Base-by-base conservation (phyloP, 129 eudicot species). In the Centrapalus pauciflorus region DNA sequence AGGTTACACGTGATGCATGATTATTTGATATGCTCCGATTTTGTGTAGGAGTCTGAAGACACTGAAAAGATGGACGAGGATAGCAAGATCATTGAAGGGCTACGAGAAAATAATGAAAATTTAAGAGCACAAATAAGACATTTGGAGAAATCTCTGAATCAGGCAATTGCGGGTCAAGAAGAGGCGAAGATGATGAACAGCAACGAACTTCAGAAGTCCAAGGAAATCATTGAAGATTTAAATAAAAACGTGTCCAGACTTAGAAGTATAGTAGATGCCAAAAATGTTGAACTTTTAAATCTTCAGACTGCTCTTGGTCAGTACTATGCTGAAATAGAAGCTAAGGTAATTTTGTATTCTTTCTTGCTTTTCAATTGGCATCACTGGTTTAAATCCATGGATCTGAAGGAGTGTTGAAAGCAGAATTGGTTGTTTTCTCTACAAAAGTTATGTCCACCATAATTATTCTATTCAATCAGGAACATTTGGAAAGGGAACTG, bases 281-380 rank as follows among this genome's bases (percentile, higher is more conserved):
- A 93, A 83, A 93, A 93, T 69, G 82, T 80, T 25, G 99, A 93
- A 77, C 82, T 89, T 77, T 61, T 84, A 41, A 93, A 89, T 77
- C 88, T 93, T 62, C 99, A 93, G 80, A 93, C 99, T 82, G 99
- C 99, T 16, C 95, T 93, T 51, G 99, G 99, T 61, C 99, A 89
- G 82, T 89, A 86, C 74, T 89, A 84, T 77, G 99, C 99, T 7
- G 99, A 93, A 81, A 89, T 93, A 45, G 99, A 93, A 64, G 96
- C 95, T 10, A 93, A 86, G 99, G 99, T 93, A 61, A 24, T 59
- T 37, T 11, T 52, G 9, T 46, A 11, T 72, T 19, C 37, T n/a
- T 57, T 30, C n/a, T 56, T 32, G 14, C 24, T 14, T 64, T 75
- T 35, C 45, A 17, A 26, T 55, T 66, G 27, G 61, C 59, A 25